These are phyloP conservation scores for Apophysomyces elegans DNA, from an alignment of 371 early-diverging fungal genomes.

Conservation along the genomic window DNA sequence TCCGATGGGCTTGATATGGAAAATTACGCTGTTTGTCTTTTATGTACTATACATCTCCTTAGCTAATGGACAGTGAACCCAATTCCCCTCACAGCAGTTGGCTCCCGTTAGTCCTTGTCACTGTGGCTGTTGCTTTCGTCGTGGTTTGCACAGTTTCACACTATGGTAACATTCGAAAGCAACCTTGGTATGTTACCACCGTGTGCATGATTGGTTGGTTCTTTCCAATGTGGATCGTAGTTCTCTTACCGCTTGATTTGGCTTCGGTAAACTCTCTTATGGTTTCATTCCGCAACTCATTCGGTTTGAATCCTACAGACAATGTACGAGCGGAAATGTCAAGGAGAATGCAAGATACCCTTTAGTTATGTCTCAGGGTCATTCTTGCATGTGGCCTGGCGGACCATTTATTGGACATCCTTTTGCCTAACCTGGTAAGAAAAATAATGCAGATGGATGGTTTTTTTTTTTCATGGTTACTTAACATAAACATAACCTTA, in stretches of 20 bases:
- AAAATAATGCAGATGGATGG: not conserved
- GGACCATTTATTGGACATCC: constrained; percentile 88
- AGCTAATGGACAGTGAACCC: constrained; percentile 3
- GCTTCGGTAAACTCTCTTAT: constrained; percentile 71
- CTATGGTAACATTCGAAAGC: constrained; percentile 72
- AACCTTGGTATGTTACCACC: constrained; percentile 73
- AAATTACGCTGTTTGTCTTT: no score
- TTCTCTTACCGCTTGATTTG: constrained; percentile 89
- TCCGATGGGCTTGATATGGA: no score
- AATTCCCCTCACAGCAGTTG: constrained; percentile 24
- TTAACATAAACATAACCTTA: constrained; percentile 21
- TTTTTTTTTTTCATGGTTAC: not conserved
- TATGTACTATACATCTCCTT: no score
- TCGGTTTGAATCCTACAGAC: constrained; percentile 48
- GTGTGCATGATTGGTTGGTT: constrained; percentile 79
- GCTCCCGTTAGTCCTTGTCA: constrained; percentile 57
- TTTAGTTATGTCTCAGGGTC: constrained; percentile 71
- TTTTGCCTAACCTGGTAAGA: constrained; percentile 88
- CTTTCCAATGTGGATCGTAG: constrained; percentile 88
- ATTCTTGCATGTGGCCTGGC: constrained; percentile 83
- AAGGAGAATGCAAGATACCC: constrained; percentile 73
- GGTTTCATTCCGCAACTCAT: not conserved
- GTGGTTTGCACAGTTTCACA: constrained; percentile 69
- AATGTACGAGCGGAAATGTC: constrained; percentile 65
- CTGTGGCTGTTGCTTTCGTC: constrained; percentile 49